Evolutionary conservation across 2,329 filamentous ascomycete genomes (phyloP).

Genomic region (Pseudogymnoascus sp.): DNA sequence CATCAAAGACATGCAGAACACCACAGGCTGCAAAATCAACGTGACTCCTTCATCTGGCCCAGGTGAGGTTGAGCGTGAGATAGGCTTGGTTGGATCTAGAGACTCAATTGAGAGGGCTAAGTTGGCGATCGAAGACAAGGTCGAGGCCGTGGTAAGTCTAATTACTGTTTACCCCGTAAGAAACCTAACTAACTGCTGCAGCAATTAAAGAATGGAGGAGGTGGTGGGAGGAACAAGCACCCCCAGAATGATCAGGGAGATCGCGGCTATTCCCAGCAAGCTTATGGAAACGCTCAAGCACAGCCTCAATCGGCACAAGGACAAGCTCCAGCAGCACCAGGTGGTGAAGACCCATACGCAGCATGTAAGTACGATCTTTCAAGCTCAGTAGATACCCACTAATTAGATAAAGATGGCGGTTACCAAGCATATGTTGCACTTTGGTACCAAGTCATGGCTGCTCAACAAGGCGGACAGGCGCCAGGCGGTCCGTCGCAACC

Average conservation of each 20-base stretch:
- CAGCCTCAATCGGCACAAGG: slow-evolving; percentile 38
- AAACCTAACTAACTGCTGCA: slow-evolving; percentile 26
- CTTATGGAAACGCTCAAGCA: slow-evolving; percentile 32
- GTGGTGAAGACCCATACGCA: slow-evolving; percentile 62
- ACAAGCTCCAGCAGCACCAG: slow-evolving; percentile 37
- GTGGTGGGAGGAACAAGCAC: slow-evolving; percentile 37
- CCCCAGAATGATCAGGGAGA: slow-evolving; percentile 48
- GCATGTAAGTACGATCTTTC: slow-evolving; percentile 47
- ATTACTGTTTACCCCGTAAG: neutral
- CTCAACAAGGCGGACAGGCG: slow-evolving; percentile 36
- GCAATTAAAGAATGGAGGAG: slow-evolving; percentile 45
- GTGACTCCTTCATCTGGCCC: slow-evolving; percentile 74
- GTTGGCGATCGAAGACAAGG: slow-evolving; percentile 81
- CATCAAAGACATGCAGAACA: slow-evolving; percentile 86
- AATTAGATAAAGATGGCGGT: slow-evolving; percentile 53
- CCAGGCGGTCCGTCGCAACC: slow-evolving; percentile 33
- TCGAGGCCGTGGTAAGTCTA: slow-evolving; percentile 73
- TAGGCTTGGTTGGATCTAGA: slow-evolving; percentile 70
- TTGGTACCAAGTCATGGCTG: slow-evolving; percentile 67
- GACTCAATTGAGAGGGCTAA: slow-evolving; percentile 77
- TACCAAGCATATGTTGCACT: slow-evolving; percentile 73
- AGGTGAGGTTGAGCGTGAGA: slow-evolving; percentile 74
- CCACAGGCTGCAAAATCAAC: slow-evolving; percentile 89
- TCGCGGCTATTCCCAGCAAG: slow-evolving; percentile 43
- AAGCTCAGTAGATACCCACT: slow-evolving; percentile 22